phyloP scores from a whole-genome alignment of 2,329 filamentous ascomycete genomes.

The Sclerotinia minor region DNA sequence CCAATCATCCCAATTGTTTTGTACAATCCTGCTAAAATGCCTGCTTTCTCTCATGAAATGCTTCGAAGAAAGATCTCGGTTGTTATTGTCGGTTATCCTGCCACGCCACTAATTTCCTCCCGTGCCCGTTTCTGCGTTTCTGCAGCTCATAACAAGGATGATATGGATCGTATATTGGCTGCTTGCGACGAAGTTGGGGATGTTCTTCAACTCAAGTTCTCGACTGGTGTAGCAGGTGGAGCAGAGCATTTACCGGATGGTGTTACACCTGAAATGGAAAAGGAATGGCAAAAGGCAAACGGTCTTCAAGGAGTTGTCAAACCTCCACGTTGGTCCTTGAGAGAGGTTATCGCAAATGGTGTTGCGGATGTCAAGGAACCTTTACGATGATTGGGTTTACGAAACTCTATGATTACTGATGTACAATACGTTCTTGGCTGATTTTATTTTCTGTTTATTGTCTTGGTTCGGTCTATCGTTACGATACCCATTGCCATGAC shows the following conservation, averaged over 20 bases:
- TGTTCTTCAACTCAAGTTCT: constrained; percentile 92
- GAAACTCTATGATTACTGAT: constrained; percentile 21
- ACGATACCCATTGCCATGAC: constrained; percentile 24
- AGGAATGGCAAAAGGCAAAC: constrained; percentile 62
- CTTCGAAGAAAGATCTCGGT: constrained; percentile 95
- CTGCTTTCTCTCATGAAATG: constrained; percentile 98
- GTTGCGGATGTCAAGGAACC: constrained; percentile 68
- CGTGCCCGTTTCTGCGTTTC: constrained; percentile 95
- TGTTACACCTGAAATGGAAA: constrained; percentile 69
- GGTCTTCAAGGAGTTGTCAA: constrained; percentile 51
- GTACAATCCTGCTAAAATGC: constrained; percentile 98
- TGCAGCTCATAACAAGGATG: constrained; percentile 96
- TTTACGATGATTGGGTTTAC: constrained; percentile 49
- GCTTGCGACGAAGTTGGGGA: constrained; percentile 94
- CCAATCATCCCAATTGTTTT: constrained; percentile 93
- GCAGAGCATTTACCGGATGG: constrained; percentile 73
- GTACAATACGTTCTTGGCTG: constrained; percentile 25
- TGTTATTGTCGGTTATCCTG: constrained; percentile 95
- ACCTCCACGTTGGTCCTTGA: constrained; percentile 67
- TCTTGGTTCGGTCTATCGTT: constrained; percentile 23
- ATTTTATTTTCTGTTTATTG: constrained; percentile 18
- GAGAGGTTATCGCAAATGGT: constrained; percentile 70
- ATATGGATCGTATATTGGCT: constrained; percentile 82
- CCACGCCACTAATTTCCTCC: constrained; percentile 91
- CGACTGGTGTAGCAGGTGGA: constrained; percentile 91